Percentiles rank a stretch among this genome's conserved stretches.
Evolutionary conservation across 2,329 filamentous ascomycete genomes (phyloP).

Genomic region (Arthroderma uncinatum): DNA sequence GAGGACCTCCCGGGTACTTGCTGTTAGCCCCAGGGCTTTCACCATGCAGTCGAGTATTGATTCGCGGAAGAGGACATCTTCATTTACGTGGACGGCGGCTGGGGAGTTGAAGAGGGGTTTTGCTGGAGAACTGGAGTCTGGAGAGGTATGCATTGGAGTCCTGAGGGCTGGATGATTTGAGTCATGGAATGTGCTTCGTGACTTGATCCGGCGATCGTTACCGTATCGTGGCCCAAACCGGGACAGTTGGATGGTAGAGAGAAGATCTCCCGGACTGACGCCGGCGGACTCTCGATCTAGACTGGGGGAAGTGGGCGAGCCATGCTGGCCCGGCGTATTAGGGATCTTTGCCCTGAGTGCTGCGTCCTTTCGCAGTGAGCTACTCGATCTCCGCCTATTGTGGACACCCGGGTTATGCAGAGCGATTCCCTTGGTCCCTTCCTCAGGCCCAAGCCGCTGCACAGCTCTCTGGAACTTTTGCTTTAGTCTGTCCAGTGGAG

Average conservation of each 20-base stretch:
- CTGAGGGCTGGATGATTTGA: slow-evolving; percentile 9
- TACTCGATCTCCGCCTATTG: slow-evolving; percentile 59
- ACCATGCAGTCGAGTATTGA: slow-evolving; percentile 93
- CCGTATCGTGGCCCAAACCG: slow-evolving; percentile 46
- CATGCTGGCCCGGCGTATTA: slow-evolving; percentile 26
- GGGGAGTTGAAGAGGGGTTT: slow-evolving; percentile 6
- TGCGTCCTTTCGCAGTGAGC: slow-evolving; percentile 67
- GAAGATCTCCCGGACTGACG: slow-evolving; percentile 63
- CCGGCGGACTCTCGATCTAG: slow-evolving; percentile 31
- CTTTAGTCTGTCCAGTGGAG: slow-evolving; percentile 72
- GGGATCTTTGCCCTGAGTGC: slow-evolving; percentile 55
- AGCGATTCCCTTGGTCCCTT: slow-evolving; percentile 84
- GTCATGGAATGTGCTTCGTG: slow-evolving; percentile 10
- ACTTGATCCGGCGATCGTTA: slow-evolving; percentile 11
- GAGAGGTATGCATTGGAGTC: slow-evolving; percentile 1
- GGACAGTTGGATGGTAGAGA: slow-evolving; percentile 64
- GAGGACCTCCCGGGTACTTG: slow-evolving; percentile 51
- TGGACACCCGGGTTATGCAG: slow-evolving; percentile 67
- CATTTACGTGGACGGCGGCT: slow-evolving; percentile 36
- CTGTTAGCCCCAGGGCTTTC: slow-evolving; percentile 73
- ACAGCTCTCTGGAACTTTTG: slow-evolving; percentile 83
- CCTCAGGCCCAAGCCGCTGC: slow-evolving; percentile 68
- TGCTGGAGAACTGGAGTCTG: slow-evolving; percentile 2
- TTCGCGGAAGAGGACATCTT: slow-evolving; percentile 77
- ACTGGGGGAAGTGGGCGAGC: slow-evolving; percentile 18